Evolutionary conservation across 2,329 filamentous ascomycete genomes (phyloP).

Genomic region (Lasiodiplodia sp.): DNA sequence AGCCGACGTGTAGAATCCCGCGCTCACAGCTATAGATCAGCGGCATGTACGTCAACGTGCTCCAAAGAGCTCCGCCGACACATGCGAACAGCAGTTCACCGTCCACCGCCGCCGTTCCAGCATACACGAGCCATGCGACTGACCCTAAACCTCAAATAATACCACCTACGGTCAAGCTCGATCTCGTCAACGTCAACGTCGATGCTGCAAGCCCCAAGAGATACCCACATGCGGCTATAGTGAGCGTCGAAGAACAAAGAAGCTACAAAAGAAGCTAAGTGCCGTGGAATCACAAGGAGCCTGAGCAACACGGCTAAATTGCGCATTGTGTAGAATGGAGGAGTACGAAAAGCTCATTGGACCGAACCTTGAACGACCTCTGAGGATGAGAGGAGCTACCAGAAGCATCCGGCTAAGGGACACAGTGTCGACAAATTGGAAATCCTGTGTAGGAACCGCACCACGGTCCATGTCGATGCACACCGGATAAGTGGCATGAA

Average conservation of each 20-base stretch:
- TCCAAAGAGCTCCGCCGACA: background rate
- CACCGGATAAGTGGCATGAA: too few relatives aligned
- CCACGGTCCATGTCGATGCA: background rate
- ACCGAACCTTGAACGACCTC: background rate
- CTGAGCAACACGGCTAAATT: background rate
- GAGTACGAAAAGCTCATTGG: slow-evolving; percentile 5
- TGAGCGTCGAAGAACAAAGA: background rate
- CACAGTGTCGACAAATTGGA: background rate
- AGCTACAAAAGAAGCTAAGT: background rate
- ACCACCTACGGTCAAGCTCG: background rate
- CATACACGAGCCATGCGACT: background rate
- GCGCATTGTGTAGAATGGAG: slow-evolving; percentile 1
- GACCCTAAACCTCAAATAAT: background rate
- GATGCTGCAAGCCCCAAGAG: too few relatives aligned
- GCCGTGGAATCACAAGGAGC: background rate
- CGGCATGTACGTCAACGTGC: background rate
- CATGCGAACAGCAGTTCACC: background rate
- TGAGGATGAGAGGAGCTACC: background rate
- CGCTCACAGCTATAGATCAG: background rate
- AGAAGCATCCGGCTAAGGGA: background rate
- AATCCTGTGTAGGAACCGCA: background rate
- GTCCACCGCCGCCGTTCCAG: background rate
- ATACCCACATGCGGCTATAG: too few relatives aligned
- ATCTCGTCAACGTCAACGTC: too few relatives aligned
- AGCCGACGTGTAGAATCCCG: background rate